Evolutionary conservation across 768 basidiomycete genomes (phyloP).

Genomic region (Calocera viscosa): DNA sequence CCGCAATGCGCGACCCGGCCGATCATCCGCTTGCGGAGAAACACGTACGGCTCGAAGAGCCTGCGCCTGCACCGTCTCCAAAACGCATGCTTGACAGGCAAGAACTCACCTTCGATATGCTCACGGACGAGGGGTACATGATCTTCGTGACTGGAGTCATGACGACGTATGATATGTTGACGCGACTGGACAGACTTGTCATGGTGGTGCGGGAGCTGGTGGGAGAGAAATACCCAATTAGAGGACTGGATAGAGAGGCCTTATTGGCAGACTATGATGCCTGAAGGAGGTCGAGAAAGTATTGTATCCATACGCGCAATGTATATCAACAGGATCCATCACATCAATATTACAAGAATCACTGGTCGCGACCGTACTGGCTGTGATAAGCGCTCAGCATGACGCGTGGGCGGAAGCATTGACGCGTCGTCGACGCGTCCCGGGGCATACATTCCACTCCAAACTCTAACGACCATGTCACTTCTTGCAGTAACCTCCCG

Average conservation of each 20-base stretch:
- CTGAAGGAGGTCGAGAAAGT: background rate
- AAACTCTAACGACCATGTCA: background rate
- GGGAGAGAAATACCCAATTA: background rate
- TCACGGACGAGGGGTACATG: background rate
- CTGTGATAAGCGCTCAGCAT: background rate
- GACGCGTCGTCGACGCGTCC: slow-evolving; percentile 7
- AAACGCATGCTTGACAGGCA: background rate
- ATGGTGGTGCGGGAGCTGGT: background rate
- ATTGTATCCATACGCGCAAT: background rate
- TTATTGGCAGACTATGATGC: background rate
- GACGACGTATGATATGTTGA: background rate
- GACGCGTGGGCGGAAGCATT: slow-evolving; percentile 5
- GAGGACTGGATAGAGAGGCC: background rate
- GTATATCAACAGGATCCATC: background rate
- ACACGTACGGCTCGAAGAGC: background rate
- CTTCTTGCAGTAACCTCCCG: background rate
- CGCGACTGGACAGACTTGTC: background rate
- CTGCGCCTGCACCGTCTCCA: background rate
- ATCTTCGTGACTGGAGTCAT: background rate
- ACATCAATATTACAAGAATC: background rate
- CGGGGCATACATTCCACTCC: background rate
- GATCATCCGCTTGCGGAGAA: background rate
- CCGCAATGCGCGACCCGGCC: background rate
- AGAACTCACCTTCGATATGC: background rate
- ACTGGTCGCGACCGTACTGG: background rate